phyloP scores from a whole-genome alignment of 2,329 filamentous ascomycete species.

The Exophiala phaeomuriformis region DNA sequence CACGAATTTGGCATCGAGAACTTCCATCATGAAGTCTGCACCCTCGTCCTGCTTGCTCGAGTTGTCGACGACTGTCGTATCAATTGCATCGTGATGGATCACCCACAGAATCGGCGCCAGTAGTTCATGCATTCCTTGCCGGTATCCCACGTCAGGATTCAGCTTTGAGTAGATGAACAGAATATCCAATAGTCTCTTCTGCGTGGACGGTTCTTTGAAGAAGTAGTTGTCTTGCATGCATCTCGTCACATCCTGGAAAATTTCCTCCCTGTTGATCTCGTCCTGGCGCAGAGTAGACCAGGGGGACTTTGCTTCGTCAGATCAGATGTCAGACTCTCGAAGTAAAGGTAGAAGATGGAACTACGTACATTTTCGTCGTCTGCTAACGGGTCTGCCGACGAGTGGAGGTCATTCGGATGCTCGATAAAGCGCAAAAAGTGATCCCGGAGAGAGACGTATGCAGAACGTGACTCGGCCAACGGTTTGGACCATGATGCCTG shows the following conservation, averaged over 20 bases:
- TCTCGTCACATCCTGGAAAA: constrained; percentile 86
- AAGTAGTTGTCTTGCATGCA: constrained; percentile 84
- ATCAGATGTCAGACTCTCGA: constrained; percentile 34
- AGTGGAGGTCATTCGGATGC: constrained; percentile 71
- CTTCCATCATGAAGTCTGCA: constrained; percentile 49
- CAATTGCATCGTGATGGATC: constrained; percentile 71
- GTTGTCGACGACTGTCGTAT: constrained; percentile 37
- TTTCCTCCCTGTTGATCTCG: constrained; percentile 76
- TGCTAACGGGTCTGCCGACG: constrained; percentile 72
- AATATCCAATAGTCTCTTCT: constrained; percentile 76
- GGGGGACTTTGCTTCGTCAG: constrained; percentile 64
- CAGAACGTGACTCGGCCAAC: constrained; percentile 60
- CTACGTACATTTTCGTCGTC: constrained; percentile 63
- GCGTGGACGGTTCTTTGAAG: constrained; percentile 72
- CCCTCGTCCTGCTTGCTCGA: constrained; percentile 37
- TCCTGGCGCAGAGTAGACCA: constrained; percentile 84
- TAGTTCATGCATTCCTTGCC: constrained; percentile 98
- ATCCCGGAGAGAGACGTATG: constrained; percentile 64
- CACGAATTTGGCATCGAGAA: constrained; percentile 65
- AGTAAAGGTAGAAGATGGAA: constrained; percentile 24
- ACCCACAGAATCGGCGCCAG: constrained; percentile 83
- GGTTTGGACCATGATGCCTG: constrained; percentile 60
- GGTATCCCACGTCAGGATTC: constrained; percentile 78
- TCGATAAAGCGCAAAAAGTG: constrained; percentile 77
- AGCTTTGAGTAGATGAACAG: constrained; percentile 93